Conservation (phyloP, 2,329 filamentous ascomycete genomes). For the Fusarium miscanthi region DNA sequence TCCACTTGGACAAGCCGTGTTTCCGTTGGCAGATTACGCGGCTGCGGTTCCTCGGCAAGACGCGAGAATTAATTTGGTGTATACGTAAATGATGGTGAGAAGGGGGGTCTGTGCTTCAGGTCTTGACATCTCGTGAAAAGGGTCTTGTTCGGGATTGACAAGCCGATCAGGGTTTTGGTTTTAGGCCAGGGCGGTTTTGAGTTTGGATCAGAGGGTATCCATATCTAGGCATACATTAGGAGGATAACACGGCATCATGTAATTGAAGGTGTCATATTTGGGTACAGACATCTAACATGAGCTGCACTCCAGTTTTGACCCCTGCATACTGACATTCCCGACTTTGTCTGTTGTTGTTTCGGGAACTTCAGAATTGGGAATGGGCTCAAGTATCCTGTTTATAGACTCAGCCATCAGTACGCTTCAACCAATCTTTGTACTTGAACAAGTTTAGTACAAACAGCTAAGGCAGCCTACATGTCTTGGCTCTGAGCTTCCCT, state of each 20-base stretch:
- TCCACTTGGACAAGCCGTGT: slow-evolving; percentile 12
- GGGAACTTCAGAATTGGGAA: neutral
- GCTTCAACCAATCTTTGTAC: neutral
- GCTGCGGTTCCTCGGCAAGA: slow-evolving; percentile 13
- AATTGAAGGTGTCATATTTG: neutral
- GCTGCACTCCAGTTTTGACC: neutral
- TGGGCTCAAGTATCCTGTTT: neutral
- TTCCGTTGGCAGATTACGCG: slow-evolving; percentile 15
- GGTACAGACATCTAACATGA: neutral
- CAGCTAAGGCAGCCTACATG: neutral
- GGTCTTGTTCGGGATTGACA: neutral
- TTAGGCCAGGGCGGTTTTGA: neutral
- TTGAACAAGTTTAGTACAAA: neutral
- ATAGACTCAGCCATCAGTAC: neutral
- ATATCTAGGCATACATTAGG: neutral
- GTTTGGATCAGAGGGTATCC: neutral
- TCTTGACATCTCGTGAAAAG: neutral
- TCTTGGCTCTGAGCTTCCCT: neutral
- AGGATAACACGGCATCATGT: neutral
- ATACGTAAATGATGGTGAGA: neutral
- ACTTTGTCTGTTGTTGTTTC: too few relatives aligned
- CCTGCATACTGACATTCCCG: neutral
- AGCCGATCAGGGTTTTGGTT: neutral
- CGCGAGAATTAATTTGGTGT: neutral
- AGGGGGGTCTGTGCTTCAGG: neutral